Conservation (phyloP, 805 yeast genomes). For the Sugiyamaella qingdaonensis region DNA sequence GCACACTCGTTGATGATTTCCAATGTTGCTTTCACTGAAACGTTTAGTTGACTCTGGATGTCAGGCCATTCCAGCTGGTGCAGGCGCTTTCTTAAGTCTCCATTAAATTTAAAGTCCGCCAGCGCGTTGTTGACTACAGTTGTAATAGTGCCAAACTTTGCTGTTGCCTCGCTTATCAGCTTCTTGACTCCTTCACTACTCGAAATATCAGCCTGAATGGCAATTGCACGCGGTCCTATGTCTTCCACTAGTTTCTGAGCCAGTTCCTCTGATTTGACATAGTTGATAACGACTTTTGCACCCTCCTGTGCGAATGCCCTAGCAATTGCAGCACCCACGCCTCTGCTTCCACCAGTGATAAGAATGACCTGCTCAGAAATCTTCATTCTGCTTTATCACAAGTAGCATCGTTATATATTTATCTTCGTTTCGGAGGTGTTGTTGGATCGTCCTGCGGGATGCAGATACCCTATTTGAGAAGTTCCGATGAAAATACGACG, state of each 20-base stretch:
- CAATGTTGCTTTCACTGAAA: not conserved
- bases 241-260: not conserved
- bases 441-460: not conserved
- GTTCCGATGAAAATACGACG: not conserved
- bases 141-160: not conserved
- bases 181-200: not conserved
- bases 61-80: not conserved
- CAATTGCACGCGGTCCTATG: not conserved
- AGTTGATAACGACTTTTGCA: not conserved
- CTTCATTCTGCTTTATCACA: not conserved
- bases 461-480: not conserved
- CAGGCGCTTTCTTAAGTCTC: not conserved
- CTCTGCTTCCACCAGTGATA: not conserved
- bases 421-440: not conserved
- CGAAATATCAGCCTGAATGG: not conserved
- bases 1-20: not conserved
- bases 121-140: slow-evolving; percentile 3
- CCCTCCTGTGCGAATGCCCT: slow-evolving; percentile 1
- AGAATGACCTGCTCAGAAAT: not conserved
- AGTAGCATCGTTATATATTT: not conserved
- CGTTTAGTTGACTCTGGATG: not conserved
- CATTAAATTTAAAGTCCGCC: slow-evolving; percentile 2
- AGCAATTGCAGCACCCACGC: not conserved
- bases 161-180: not conserved
- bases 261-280: not conserved